Percentiles rank a stretch among this genome's conserved stretches.
Evolutionary conservation across 2,329 filamentous ascomycete species (phyloP).

Genomic region (Aspergillus fructus): DNA sequence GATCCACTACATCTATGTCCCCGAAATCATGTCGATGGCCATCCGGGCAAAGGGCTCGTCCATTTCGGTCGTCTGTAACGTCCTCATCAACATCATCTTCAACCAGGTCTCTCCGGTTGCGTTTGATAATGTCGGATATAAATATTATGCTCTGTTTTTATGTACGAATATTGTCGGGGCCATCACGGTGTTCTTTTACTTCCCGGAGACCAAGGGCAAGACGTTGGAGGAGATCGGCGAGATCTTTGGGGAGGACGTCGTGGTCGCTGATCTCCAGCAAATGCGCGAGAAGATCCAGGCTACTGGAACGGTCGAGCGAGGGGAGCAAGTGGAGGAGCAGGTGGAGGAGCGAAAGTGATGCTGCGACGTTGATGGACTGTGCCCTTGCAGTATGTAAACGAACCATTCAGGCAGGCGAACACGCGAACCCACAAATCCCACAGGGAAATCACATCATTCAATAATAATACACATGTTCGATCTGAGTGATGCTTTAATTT

Average conservation of each 20-base stretch:
- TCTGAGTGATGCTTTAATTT: background rate
- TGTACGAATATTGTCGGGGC: conserved; percentile 19
- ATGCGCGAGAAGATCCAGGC: too few relatives aligned
- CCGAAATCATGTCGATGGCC: conserved; percentile 26
- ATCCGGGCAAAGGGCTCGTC: conserved; percentile 24
- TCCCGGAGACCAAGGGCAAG: conserved; percentile 24
- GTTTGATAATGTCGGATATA: too few relatives aligned
- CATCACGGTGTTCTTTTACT: conserved; percentile 15
- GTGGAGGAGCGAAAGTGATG: too few relatives aligned
- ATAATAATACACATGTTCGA: background rate
- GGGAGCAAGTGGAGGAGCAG: too few relatives aligned
- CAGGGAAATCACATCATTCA: background rate
- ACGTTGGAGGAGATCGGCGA: conserved; percentile 21
- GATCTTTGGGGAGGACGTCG: conserved; percentile 25
- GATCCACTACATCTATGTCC: conserved; percentile 8
- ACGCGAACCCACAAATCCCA: background rate
- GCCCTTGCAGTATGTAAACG: background rate
- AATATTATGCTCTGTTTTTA: conserved; percentile 12
- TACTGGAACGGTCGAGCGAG: too few relatives aligned
- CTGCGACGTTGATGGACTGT: background rate
- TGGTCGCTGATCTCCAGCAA: background rate
- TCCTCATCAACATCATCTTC: conserved; percentile 29
- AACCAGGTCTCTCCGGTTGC: conserved; percentile 24
- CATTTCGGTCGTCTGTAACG: conserved; percentile 31
- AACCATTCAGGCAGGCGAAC: background rate